Evolutionary conservation across 495 filamentous ascomycete genomes (phyloP).

Genomic region (Jackrogersella multiformis): DNA sequence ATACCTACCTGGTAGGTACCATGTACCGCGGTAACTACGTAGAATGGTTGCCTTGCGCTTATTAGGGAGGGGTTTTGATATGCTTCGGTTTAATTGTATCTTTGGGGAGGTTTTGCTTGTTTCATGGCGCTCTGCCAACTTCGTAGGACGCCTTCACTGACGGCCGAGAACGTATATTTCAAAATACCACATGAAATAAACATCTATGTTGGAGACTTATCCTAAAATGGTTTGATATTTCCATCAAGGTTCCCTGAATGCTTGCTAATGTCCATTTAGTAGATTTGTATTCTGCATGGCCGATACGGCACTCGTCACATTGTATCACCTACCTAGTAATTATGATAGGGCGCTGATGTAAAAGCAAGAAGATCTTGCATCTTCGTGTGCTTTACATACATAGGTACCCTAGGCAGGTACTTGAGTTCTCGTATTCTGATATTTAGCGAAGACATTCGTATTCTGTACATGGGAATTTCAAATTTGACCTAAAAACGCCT

Average conservation of each 20-base stretch:
- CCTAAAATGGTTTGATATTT: not conserved
- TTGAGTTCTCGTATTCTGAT: not conserved
- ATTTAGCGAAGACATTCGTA: not conserved
- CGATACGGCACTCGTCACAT: constrained; percentile 7
- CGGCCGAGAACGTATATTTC: constrained; percentile 14
- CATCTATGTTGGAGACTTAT: not conserved
- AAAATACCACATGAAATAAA: not conserved
- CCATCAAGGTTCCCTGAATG: not conserved
- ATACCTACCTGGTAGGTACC: too few relatives aligned
- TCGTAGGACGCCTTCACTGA: not conserved
- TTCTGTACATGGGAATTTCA: too few relatives aligned
- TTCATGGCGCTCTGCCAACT: not conserved
- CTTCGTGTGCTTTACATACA: not conserved
- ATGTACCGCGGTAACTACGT: not conserved
- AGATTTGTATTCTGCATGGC: too few relatives aligned
- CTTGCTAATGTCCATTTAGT: too few relatives aligned
- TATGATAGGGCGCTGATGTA: constrained; percentile 1
- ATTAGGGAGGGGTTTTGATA: constrained; percentile 1
- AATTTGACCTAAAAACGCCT: not conserved
- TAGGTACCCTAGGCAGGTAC: too few relatives aligned
- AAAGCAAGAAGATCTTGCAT: constrained; percentile 2
- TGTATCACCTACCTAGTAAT: not conserved
- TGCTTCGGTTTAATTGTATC: constrained; percentile 6
- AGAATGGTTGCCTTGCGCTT: not conserved
- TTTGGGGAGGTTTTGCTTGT: constrained; percentile 12